Evolutionary conservation across 1,284 basidiomycete species (phyloP), one percentile per base, ranked within the genome.

Genomic region (Puccinia novopanici): DNA sequence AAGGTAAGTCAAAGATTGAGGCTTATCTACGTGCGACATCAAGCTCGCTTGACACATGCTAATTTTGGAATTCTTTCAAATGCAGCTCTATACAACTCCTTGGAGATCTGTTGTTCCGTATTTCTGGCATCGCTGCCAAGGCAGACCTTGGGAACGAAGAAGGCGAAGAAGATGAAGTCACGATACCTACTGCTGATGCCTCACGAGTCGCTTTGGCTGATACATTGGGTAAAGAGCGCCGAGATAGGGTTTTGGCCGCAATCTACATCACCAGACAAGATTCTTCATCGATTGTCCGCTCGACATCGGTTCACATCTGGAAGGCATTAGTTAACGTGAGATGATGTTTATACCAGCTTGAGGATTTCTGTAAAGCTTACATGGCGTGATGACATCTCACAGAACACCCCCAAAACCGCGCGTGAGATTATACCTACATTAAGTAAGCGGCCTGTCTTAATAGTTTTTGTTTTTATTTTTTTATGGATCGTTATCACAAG

Each of bases 81-180:
- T n/a, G n/a, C 54, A 81, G 79, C 65, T 98, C 95, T 30, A 92
- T 99, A 84, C 94, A 95, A 19, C 90, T 99, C 83, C 92, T 97
- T 54, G 95, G 95, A 84, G 97, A 99, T 86, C 88, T 99, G 8
- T 88, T 99, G 37, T 99, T 98, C 92, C 94, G 95, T 85, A 91
- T 99, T n/a, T 94, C 95, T 24, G 97, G 97, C 81, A 98, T 99
- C 85, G 93, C 93, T 82, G 93, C 92, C 82, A 98, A 98, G 87
- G 90, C 90, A 80, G 91, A 92, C 85, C 88, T 92, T 71, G 94
- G 93, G 75, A 94, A 96, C 81, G 83, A 90, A 27, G 83, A 82
- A 70, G 82, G 75, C n/a, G 90, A 91, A 55, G 88, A 88, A 68
- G 86, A 86, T 27, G 93, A 93, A 82, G 89, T 88, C 37, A 88